phyloP scores from a whole-genome alignment of 306 rosid species.

The Begonia masoniana region DNA sequence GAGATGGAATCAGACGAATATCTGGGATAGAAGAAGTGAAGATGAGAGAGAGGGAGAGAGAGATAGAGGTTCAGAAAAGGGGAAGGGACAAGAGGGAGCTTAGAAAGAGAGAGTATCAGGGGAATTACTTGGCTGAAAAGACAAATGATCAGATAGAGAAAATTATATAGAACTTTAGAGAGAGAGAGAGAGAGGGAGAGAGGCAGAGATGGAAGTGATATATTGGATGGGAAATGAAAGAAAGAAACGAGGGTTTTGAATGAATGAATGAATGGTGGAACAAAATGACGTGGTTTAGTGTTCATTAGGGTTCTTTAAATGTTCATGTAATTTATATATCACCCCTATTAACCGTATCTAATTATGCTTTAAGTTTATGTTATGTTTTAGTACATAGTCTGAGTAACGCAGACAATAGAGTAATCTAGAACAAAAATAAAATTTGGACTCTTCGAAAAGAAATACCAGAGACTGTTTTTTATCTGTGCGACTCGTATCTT shows the following conservation, averaged over 20 bases:
- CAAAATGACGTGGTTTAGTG: constrained; percentile 10
- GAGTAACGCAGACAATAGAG: no score
- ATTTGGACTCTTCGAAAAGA: no score
- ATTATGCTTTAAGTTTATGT: no score
- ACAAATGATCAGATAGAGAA: constrained; percentile 11
- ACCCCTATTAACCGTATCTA: no score
- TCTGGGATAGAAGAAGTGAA: constrained; percentile 28
- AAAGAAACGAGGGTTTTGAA: constrained; percentile 20
- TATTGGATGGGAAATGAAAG: constrained; percentile 22
- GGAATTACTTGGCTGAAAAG: constrained; percentile 48
- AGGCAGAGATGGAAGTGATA: constrained; percentile 11
- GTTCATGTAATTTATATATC: constrained; percentile 7
- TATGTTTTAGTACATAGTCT: no score
- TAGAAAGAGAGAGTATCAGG: constrained; percentile 47
- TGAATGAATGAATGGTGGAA: constrained; percentile 52
- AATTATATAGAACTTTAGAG: constrained; percentile 2
- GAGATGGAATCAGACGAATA: constrained; percentile 53
- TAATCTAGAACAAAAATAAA: no score
- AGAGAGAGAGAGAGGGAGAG: constrained; percentile 1
- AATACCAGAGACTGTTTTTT: no score
- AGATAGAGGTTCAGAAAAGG: constrained; percentile 57
- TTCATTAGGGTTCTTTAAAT: constrained; percentile 32
- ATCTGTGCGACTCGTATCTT: no score
- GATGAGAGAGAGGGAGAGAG: background rate
- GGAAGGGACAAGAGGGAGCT: constrained; percentile 91